Base-by-base conservation (phyloP, 2,329 filamentous ascomycete species). In the Aspergillus sp. region DNA sequence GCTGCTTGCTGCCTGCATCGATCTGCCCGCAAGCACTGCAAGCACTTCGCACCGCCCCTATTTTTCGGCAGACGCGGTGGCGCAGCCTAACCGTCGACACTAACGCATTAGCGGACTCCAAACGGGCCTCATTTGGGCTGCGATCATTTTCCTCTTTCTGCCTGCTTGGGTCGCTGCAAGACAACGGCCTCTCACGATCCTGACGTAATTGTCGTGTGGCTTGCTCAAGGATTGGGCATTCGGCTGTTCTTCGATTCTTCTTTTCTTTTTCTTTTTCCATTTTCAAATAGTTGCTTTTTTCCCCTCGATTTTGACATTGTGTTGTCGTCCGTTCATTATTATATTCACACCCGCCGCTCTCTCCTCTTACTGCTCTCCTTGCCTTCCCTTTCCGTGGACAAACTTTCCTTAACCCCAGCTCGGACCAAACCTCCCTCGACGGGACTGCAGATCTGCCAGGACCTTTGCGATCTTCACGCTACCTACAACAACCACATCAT, bases 201-300 rank as follows among this genome's bases (percentile, higher is more conserved):
- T 68, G 66, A 68, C 66, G 66, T 68, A 68, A 68, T 68, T 63
- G 62, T 60, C 59, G 57, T 64, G 62, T 65, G 61, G 59, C 57
- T 60, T 65, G 55, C 38, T 46, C 48, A 30, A 17, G 52, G 54
- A 59, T 64, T 64, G 62, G 57, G 54, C 50, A 56, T 63, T 58
- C 46, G 50, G 55, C 57, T 47, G 43, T 59, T 54, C 47, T 57
- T 57, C 47, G 49, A 54, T 51, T 70, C 63, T 60, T 61, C 56
- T 55, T 67, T 61, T 64, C 61, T 64, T 64, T 60, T 68, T 66
- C 60, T 47, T 59, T 64, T 68, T 69, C 66, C n/a, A 49, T 63
- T 58, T 58, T 51, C 64, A 51, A 34, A 43, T 41, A 55, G 58
- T 31, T 63, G 46, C 58, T 62, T 50, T 51, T 47, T 28, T 28